Evolutionary conservation across 108 stramenopile species (phyloP).

Genomic region (Nitzschia inconspicua): DNA sequence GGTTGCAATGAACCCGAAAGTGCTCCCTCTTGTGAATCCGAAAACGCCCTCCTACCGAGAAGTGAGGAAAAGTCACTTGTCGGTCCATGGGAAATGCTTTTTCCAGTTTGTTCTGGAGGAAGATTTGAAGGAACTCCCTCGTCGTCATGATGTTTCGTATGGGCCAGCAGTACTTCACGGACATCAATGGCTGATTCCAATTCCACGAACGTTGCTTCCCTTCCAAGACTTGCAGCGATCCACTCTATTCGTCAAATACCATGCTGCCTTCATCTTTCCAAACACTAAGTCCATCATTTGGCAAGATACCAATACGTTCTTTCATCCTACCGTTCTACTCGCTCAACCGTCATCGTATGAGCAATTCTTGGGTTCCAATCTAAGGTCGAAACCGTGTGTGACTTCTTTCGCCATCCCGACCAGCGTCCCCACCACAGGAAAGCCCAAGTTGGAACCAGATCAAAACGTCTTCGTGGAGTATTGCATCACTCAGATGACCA

Average conservation of each 20-base stretch:
- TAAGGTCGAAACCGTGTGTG: no score
- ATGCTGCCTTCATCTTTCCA: neutral
- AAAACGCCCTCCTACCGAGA: neutral
- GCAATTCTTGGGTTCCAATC: no score
- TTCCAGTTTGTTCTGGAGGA: neutral
- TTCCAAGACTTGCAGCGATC: neutral
- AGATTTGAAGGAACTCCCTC: neutral
- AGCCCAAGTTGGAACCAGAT: no score
- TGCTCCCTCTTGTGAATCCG: neutral
- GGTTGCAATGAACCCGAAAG: neutral
- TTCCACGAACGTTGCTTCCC: neutral
- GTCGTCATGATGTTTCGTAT: neutral
- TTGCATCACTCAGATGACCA: no score
- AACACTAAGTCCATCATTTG: neutral
- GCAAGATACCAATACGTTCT: neutral
- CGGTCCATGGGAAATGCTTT: neutral
- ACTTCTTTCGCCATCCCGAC: no score
- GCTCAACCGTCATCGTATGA: no score
- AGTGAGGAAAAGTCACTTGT: neutral
- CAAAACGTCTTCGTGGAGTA: no score
- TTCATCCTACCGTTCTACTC: no score
- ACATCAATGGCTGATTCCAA: neutral
- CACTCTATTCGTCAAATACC: neutral
- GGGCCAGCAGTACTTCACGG: neutral
- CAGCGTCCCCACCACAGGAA: no score